A percentile compares a stretch with the other conserved stretches of the same genome.
Evolutionary conservation across 306 rosid genomes (phyloP).

Genomic region (Rosa multiflora): DNA sequence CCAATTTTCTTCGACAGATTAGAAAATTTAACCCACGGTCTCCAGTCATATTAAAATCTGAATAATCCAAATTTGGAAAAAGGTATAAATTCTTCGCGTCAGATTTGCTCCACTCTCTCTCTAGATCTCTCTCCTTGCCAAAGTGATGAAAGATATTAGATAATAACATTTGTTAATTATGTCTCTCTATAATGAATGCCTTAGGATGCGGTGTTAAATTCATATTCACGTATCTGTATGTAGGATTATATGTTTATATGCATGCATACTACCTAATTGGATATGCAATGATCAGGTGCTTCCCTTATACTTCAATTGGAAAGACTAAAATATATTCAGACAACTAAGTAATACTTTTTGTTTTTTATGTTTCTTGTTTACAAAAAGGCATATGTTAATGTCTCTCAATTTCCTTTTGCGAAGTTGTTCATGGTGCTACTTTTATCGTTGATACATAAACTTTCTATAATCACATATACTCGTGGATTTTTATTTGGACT

Average conservation of each 20-base stretch:
- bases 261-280: neutral
- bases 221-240: neutral
- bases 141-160: neutral
- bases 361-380: neutral
- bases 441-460: neutral
- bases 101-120: slow-evolving; percentile 1
- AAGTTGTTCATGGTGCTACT: neutral
- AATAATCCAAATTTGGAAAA: slow-evolving; percentile 20
- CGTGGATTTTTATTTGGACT: neutral
- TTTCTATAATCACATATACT: neutral
- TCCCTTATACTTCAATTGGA: neutral
- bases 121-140: neutral
- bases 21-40: slow-evolving; percentile 3
- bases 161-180: neutral
- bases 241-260: slow-evolving; percentile 5
- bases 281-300: slow-evolving; percentile 1
- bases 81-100: slow-evolving; percentile 21
- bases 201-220: neutral
- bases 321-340: neutral
- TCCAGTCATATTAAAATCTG: slow-evolving; percentile 7
- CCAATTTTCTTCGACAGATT: neutral
- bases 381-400: neutral
- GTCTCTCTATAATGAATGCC: slow-evolving; percentile 1
- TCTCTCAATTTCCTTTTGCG: neutral
- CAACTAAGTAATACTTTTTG: neutral